Percentiles rank a stretch among this genome's conserved stretches.
These are phyloP conservation scores for Phanerochaete carnosa DNA, from an alignment of 768 basidiomycete species.

Conservation along the genomic window DNA sequence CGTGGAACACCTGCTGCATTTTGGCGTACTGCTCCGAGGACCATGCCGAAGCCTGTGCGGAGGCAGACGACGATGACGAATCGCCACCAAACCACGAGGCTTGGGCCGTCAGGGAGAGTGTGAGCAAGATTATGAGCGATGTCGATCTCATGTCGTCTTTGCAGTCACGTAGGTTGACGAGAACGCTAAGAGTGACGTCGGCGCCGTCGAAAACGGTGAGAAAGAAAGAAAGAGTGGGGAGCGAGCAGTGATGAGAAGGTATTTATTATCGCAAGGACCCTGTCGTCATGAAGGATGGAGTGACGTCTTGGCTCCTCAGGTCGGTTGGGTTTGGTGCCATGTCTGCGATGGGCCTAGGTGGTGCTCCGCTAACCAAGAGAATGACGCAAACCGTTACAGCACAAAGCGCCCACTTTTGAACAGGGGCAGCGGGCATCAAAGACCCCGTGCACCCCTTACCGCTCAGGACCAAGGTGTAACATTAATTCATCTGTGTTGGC, in stretches of 20 bases:
- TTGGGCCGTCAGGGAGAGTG: constrained; percentile 21
- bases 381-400: background rate
- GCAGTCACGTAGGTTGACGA: background rate
- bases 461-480: no score
- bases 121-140: constrained; percentile 7
- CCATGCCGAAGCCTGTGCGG: constrained; percentile 39
- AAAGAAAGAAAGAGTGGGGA: constrained; percentile 2
- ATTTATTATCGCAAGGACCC: background rate
- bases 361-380: background rate
- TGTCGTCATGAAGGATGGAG: background rate
- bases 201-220: background rate
- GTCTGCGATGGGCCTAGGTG: background rate
- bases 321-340: background rate
- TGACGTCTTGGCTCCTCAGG: background rate
- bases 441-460: background rate
- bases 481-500: no score
- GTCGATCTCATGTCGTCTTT: constrained; percentile 4
- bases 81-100: constrained; percentile 29
- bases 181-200: constrained; percentile 1
- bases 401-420: background rate
- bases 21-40: constrained; percentile 58
- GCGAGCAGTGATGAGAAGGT: background rate
- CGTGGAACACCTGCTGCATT: constrained; percentile 61
- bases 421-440: background rate
- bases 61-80: constrained; percentile 8